Conservation (phyloP, 2,329 filamentous ascomycete genomes). For the Myotisia sp. region DNA sequence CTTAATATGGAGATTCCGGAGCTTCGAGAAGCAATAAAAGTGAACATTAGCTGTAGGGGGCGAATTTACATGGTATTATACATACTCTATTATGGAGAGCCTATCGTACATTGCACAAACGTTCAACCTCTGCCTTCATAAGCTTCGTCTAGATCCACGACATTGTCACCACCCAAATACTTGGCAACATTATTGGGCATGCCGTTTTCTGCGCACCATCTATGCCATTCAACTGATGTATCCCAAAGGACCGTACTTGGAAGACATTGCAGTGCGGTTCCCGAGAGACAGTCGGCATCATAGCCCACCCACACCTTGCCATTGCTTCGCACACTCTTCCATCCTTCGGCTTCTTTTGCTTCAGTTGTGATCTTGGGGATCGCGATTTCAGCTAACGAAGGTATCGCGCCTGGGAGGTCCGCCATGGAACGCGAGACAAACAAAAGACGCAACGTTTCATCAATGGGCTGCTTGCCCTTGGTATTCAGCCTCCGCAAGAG, state of each 20-base stretch:
- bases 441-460: constrained; percentile 16
- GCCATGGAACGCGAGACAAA: constrained; percentile 20
- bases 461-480: constrained; percentile 13
- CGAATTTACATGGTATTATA: too few relatives aligned
- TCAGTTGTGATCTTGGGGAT: constrained; percentile 1
- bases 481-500: constrained; percentile 16
- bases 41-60: too few relatives aligned
- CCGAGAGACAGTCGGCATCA: constrained; percentile 12
- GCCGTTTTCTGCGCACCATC: constrained; percentile 15
- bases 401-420: constrained; percentile 22
- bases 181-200: constrained; percentile 6
- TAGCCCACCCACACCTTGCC: constrained; percentile 6
- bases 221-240: constrained; percentile 25
- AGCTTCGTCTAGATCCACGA: not conserved
- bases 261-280: constrained; percentile 19
- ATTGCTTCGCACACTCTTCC: not conserved
- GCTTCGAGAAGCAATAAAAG: too few relatives aligned
- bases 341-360: constrained; percentile 1
- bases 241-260: constrained; percentile 22
- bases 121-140: not conserved
- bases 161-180: not conserved
- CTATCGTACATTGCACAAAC: not conserved
- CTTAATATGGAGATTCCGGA: too few relatives aligned
- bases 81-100: too few relatives aligned
- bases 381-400: constrained; percentile 21